A percentile compares a stretch with the other conserved stretches of the same genome.
phyloP scores from a whole-genome alignment of 768 basidiomycete species.

The Mrakia hoshinonis region DNA sequence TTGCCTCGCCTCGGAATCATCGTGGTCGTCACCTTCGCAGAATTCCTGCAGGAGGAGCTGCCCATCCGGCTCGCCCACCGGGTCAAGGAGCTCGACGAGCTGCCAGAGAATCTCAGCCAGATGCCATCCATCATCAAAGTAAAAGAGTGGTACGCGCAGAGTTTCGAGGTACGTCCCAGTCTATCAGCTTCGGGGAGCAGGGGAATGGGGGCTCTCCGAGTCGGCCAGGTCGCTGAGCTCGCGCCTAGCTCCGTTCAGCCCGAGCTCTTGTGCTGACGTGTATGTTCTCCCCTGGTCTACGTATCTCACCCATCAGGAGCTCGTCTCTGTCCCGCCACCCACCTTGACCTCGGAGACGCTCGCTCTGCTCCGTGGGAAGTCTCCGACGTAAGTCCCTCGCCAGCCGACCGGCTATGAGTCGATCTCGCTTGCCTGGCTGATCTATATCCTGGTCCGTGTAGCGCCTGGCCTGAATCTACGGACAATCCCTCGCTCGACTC shows the following conservation, averaged over 20 bases:
- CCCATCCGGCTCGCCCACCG: conserved; percentile 77
- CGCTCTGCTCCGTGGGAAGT: conserved; percentile 45
- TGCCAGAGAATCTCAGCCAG: conserved; percentile 79
- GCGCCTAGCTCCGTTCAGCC: no score
- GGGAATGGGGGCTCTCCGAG: no score
- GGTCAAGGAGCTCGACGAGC: conserved; percentile 86
- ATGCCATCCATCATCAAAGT: conserved; percentile 89
- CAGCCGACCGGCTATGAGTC: conserved; percentile 40
- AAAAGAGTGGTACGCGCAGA: conserved; percentile 98
- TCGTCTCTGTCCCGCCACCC: conserved; percentile 77
- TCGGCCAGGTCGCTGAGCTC: no score
- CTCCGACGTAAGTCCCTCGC: conserved; percentile 35
- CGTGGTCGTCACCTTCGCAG: no score
- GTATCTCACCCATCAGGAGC: conserved; percentile 52
- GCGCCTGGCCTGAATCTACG: conserved; percentile 58
- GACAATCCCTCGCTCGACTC: conserved; percentile 63
- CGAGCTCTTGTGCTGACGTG: neutral
- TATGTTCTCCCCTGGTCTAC: neutral
- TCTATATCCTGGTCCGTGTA: conserved; percentile 26
- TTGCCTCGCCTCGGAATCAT: no score
- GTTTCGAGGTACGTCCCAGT: conserved; percentile 68
- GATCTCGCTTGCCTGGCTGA: neutral
- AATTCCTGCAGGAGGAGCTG: conserved; percentile 7
- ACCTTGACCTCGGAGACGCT: conserved; percentile 59
- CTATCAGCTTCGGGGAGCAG: neutral